Conservation (phyloP, 2,329 filamentous ascomycete genomes). For the Epicoccum nigrum region DNA sequence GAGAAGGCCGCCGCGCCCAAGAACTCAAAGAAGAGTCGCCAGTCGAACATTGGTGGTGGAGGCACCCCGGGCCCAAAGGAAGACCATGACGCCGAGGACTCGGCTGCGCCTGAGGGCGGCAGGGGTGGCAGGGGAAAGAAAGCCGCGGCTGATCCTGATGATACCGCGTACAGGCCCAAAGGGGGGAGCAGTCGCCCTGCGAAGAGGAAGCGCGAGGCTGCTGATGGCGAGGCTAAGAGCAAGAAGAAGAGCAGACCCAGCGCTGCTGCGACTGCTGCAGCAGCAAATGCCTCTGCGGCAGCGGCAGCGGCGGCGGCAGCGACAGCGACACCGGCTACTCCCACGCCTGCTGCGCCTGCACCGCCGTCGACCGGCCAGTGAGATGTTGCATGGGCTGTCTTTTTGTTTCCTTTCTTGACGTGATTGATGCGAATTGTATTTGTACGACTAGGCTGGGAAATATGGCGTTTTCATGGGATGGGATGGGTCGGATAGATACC, state of each 20-base stretch:
- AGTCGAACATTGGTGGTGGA: slow-evolving; percentile 36
- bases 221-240: slow-evolving; percentile 35
- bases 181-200: slow-evolving; percentile 52
- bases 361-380: neutral
- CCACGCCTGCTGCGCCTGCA: neutral
- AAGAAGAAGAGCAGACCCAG: slow-evolving; percentile 45
- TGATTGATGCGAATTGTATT: too few relatives aligned
- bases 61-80: slow-evolving; percentile 43
- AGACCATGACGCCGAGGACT: slow-evolving; percentile 53
- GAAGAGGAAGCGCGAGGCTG: slow-evolving; percentile 53
- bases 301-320: neutral
- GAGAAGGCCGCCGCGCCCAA: slow-evolving; percentile 41
- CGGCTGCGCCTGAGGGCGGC: slow-evolving; percentile 40
- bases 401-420: neutral
- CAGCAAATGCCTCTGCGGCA: neutral
- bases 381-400: neutral
- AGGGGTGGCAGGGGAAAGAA: slow-evolving; percentile 29
- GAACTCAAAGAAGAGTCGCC: slow-evolving; percentile 37
- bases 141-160: slow-evolving; percentile 46
- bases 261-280: slow-evolving; percentile 6
- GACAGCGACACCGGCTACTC: neutral
- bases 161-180: slow-evolving; percentile 56
- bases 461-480: slow-evolving; percentile 6
- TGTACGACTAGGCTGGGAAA: slow-evolving; percentile 3
- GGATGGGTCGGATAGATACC: slow-evolving; percentile 17